Base-by-base conservation (phyloP, 2,329 filamentous ascomycete genomes). In the Hypoxylon sp. region DNA sequence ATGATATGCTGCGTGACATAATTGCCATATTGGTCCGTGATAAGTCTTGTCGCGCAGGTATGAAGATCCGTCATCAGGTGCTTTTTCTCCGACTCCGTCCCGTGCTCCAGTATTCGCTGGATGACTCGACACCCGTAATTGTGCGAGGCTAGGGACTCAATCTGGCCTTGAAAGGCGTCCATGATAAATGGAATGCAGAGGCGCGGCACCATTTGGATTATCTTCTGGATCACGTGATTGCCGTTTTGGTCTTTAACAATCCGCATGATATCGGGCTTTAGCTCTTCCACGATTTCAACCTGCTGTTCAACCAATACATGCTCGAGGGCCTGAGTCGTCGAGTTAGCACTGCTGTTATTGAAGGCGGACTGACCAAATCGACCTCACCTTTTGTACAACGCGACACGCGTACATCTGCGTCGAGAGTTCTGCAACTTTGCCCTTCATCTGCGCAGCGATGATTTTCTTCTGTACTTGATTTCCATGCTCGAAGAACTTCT, bases 1-100 rank as follows among this genome's bases (percentile, higher is more conserved):
- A 99, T 93, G 53, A 98, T 88, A 74, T 98, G 93, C 76, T 98
- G 95, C 3, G 91, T 91, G 17, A 99, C 95, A 74, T 99, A 99
- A 79, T 99, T 99, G 62, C 95, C 95, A 73, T 91, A 99, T 68
- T 94, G 90, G 73, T 98, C 92, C 0, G 88, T 87, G 67, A 97
- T 91, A 60, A 98, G 86, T 58, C 84, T 86, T 30, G 86, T 77
- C 8, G 91, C 88, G 68, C 89, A 90, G 8, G 84, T 82, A 73
- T 95, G 91, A 20, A 99, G 84, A 79, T 98, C 94, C 1, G 84
- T 80, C 73, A 97, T 85, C 53, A 98, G 90, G 30, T 84, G 85
- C 49, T 84, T 81, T 77, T 89, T 91, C 72, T 95, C 91, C 1
- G 84, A 81, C 41, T 90, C 86, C 15, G 89, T 88, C 55, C 92